Percentiles rank a stretch among this genome's conserved stretches.
These are phyloP conservation scores for Fomitopsis schrenkii DNA, from an alignment of 1,284 basidiomycete species.

Conservation along the genomic window DNA sequence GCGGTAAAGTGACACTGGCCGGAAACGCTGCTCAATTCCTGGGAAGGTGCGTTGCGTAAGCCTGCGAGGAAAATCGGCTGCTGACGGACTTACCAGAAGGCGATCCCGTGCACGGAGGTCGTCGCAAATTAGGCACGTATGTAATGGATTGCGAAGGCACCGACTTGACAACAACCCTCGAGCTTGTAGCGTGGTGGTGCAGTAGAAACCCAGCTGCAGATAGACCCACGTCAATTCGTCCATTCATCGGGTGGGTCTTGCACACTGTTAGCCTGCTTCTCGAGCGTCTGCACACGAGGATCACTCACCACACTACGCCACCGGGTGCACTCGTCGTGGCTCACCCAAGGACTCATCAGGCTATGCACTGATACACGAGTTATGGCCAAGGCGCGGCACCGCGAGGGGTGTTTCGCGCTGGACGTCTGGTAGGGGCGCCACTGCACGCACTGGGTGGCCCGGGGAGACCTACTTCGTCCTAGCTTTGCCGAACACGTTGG, in stretches of 20 bases:
- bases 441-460: neutral
- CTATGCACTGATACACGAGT: conserved; percentile 6
- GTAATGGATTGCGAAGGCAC: neutral
- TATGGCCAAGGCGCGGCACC: neutral
- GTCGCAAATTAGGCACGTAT: neutral
- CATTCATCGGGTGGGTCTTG: conserved; percentile 1
- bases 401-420: neutral
- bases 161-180: neutral
- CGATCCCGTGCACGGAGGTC: neutral
- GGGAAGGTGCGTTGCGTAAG: neutral
- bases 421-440: neutral
- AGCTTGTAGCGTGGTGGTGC: conserved; percentile 1
- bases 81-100: neutral
- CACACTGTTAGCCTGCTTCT: neutral
- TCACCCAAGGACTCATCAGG: neutral
- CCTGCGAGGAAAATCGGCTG: neutral
- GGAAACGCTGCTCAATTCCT: neutral
- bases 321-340: neutral
- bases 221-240: neutral
- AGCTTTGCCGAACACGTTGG: conserved; percentile 1
- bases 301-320: neutral
- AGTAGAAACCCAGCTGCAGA: neutral
- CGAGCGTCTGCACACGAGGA: neutral
- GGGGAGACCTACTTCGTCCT: conserved; percentile 5
- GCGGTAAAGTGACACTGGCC: neutral